A percentile compares a stretch with the other conserved stretches of the same genome.
Conservation (phyloP, 1,139 yeast genomes). For the Yamadazyma epiphylla region DNA sequence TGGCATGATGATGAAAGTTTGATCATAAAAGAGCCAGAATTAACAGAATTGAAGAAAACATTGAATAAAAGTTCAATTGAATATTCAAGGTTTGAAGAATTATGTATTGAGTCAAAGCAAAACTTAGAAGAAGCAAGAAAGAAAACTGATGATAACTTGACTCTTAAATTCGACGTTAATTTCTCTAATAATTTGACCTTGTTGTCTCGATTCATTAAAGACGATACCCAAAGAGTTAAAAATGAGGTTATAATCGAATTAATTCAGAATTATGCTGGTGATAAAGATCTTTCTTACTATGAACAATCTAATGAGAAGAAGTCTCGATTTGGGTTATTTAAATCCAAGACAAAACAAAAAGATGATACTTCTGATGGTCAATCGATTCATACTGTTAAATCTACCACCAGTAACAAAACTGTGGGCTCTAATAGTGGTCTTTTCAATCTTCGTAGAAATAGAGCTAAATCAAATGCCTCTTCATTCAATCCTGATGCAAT, state of each 20-base stretch:
- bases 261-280: constrained; percentile 82
- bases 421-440: constrained; percentile 21
- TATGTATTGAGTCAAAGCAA: constrained; percentile 47
- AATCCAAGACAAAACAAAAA: constrained; percentile 18
- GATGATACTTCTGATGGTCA: constrained; percentile 18
- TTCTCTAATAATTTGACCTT: constrained; percentile 52
- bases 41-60: constrained; percentile 59
- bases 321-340: constrained; percentile 51
- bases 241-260: constrained; percentile 88
- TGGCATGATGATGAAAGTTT: constrained; percentile 96
- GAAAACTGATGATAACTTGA: constrained; percentile 26
- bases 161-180: constrained; percentile 50
- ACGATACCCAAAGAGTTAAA: constrained; percentile 69
- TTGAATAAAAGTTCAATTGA: constrained; percentile 48
- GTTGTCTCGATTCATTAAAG: constrained; percentile 61
- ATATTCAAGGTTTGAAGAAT: constrained; percentile 40
- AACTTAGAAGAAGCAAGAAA: constrained; percentile 47
- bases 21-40: constrained; percentile 58
- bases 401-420: constrained; percentile 22
- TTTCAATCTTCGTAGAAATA: constrained; percentile 36
- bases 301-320: constrained; percentile 48
- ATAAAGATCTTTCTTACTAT: constrained; percentile 56
- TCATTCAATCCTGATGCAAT: constrained; percentile 17
- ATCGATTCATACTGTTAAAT: constrained; percentile 29
- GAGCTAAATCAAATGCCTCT: constrained; percentile 23